Evolutionary conservation across 2,329 filamentous ascomycete genomes (phyloP), one percentile per base, ranked within the genome.

Genomic region (Sphaerulina vaccinii): DNA sequence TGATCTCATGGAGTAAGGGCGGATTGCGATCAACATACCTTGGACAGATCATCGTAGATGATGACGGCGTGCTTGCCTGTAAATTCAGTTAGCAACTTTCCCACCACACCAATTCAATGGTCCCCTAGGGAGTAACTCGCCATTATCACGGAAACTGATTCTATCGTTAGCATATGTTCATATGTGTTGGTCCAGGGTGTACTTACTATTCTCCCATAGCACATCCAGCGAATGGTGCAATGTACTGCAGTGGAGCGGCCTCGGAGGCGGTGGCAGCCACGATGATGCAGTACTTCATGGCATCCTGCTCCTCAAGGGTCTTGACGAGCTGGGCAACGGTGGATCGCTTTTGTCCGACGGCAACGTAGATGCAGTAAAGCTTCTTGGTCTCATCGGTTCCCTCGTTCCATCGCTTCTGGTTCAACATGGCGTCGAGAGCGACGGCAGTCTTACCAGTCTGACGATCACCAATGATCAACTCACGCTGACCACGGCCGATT

Each of bases 401-500:
- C 73, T 77, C 80, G 85, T 99, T 99, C 92, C 92, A 97, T 72
- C 92, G 84, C 85, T 93, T 95, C 84, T 99, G 93, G 87, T 99
- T 99, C 60, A 99, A 86, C 68, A 99, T 97, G 75, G 92, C 85
- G 75, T 99, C 93, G 59, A 99, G 89, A 70, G 87, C 92, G 73
- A 99, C 92, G 70, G 93, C 93, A 73, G 93, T 99, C 88, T 99
- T 99, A 78, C 93, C 93, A 69, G 93, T 99, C 81, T 99, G 93
- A 90, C 93, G 93, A 75, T 99, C 93, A 82, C 93, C 93, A 78
- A 99, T 99, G 77, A 99, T 97, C 84, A 99, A 81, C 83, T 99
- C 93, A 92, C 93, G 93, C 84, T 99, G 93, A 73, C 93, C 93
- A 92, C 93, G 93, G 75, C 93, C 93, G 70, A 99, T 96, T 70